Percentiles rank a stretch among this genome's conserved stretches.
Evolutionary conservation across 148 eudicot genomes (phyloP).

Genomic region (Arbutus unedo): DNA sequence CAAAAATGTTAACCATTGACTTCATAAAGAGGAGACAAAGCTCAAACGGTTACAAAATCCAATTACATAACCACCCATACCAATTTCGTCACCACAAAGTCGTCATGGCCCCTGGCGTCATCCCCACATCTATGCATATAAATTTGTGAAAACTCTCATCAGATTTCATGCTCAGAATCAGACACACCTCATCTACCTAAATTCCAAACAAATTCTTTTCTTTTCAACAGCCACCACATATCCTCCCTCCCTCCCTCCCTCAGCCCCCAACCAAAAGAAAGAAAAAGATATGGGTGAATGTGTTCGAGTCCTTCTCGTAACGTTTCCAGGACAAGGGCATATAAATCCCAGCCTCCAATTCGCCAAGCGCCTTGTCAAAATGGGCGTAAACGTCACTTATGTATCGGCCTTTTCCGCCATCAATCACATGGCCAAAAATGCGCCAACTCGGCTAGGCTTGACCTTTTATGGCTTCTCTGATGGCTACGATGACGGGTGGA

Average conservation of each 20-base stretch:
- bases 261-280: background rate
- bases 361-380: constrained; percentile 35
- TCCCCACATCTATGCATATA: too few relatives aligned
- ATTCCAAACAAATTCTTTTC: background rate
- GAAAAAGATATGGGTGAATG: background rate
- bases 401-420: constrained; percentile 30
- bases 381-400: constrained; percentile 37
- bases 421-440: background rate
- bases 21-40: too few relatives aligned
- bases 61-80: too few relatives aligned
- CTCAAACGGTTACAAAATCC: too few relatives aligned
- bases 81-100: too few relatives aligned
- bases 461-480: constrained; percentile 27
- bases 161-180: background rate
- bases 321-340: constrained; percentile 41
- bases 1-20: too few relatives aligned
- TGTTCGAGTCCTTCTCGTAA: constrained; percentile 30
- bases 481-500: constrained; percentile 33
- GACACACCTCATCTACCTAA: background rate
- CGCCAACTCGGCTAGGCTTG: background rate
- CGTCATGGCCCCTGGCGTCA: too few relatives aligned
- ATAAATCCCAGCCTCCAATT: constrained; percentile 54
- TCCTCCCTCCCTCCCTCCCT: background rate
- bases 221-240: background rate
- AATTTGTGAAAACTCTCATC: background rate